Percentiles rank a stretch among this genome's conserved stretches.
Evolutionary conservation across 2,329 filamentous ascomycete species (phyloP).

Genomic region (Zymoseptoria brevis): DNA sequence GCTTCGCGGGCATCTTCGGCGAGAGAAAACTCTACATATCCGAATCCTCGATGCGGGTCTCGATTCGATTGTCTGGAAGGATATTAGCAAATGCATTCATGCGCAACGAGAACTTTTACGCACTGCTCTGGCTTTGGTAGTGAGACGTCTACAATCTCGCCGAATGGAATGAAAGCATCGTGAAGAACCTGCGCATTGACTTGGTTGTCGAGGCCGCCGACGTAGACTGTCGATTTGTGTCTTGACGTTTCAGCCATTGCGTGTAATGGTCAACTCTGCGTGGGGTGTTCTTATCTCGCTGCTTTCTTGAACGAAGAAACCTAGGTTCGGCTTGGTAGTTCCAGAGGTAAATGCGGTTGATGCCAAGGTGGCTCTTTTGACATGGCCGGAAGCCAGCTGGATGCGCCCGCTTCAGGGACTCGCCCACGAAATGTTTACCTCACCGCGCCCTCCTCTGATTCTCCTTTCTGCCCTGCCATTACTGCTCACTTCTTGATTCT

Average conservation of each 20-base stretch:
- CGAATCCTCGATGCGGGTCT: slow-evolving; percentile 83
- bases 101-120: background rate
- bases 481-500: background rate
- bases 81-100: slow-evolving; percentile 2
- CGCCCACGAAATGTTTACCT: background rate
- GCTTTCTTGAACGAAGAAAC: too few species aligned
- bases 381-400: background rate
- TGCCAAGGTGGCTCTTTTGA: background rate
- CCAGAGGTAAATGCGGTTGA: background rate
- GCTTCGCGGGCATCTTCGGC: slow-evolving; percentile 82
- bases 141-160: slow-evolving; percentile 85
- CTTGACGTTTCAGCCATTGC: slow-evolving; percentile 73
- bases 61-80: slow-evolving; percentile 52
- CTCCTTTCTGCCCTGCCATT: background rate
- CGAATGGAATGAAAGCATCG: slow-evolving; percentile 92
- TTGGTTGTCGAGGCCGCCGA: slow-evolving; percentile 75
- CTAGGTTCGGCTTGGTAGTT: background rate
- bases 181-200: slow-evolving; percentile 70
- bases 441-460: background rate
- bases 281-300: too few species aligned
- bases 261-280: background rate
- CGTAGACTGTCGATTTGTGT: slow-evolving; percentile 78
- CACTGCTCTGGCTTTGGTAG: slow-evolving; percentile 77
- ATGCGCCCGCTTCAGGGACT: background rate
- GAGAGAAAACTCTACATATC: slow-evolving; percentile 90